Evolutionary conservation across 1,284 basidiomycete genomes (phyloP).

Genomic region (Melanopsichium pennsylvanicum): DNA sequence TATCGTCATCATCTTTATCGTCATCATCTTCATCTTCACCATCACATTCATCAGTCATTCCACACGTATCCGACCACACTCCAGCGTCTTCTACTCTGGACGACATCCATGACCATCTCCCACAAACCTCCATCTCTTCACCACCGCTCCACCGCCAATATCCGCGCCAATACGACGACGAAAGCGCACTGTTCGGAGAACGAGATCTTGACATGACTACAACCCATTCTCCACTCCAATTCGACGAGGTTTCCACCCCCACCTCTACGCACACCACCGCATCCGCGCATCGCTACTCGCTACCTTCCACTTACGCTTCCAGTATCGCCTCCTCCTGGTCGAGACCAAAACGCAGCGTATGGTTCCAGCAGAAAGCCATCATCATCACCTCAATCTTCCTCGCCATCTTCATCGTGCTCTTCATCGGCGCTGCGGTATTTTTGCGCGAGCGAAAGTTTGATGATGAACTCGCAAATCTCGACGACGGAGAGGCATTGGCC

Average conservation of each 20-base stretch:
- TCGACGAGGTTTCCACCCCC: background rate
- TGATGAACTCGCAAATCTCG: conserved; percentile 37
- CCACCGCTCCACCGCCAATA: conserved; percentile 13
- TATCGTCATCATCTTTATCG: background rate
- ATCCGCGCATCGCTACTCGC: conserved; percentile 25
- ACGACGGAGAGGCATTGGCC: conserved; percentile 48
- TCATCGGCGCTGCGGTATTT: conserved; percentile 63
- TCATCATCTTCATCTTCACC: background rate
- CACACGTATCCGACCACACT: too few relatives aligned
- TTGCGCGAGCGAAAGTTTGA: conserved; percentile 56
- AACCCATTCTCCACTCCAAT: background rate
- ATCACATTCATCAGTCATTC: conserved; percentile 9
- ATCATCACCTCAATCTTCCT: conserved; percentile 63
- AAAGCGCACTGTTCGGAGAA: conserved; percentile 18
- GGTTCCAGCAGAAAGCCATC: conserved; percentile 62
- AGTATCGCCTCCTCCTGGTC: conserved; percentile 53
- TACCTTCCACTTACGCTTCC: conserved; percentile 49
- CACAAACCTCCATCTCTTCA: background rate
- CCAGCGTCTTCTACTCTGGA: too few relatives aligned
- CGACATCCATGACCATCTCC: too few relatives aligned
- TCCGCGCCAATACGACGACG: conserved; percentile 23
- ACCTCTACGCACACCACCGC: background rate
- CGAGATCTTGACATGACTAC: conserved; percentile 11
- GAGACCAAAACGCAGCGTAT: conserved; percentile 48
- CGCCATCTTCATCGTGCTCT: conserved; percentile 64